A percentile compares a stretch with the other conserved stretches of the same genome.
These are phyloP conservation scores for Cyclotella baltica DNA, from an alignment of 108 stramenopile species.

Conservation along the genomic window DNA sequence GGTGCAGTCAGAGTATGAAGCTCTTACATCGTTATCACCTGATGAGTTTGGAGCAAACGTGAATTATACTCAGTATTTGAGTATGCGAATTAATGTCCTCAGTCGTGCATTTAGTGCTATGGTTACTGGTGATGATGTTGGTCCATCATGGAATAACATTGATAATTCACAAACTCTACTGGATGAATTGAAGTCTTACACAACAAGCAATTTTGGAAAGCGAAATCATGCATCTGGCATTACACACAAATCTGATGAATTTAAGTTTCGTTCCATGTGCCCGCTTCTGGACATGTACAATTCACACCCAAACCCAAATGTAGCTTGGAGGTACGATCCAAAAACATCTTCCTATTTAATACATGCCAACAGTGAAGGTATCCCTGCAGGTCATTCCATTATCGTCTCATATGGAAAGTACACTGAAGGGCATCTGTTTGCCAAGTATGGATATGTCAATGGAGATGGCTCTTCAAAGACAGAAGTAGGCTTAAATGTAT, in stretches of 20 bases:
- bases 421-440: conserved; percentile 77
- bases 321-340: conserved; percentile 58
- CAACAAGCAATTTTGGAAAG: conserved; percentile 55
- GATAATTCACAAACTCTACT: conserved; percentile 35
- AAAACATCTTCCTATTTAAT: conserved; percentile 63
- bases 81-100: conserved; percentile 76
- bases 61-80: conserved; percentile 55
- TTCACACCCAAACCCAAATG: conserved; percentile 81
- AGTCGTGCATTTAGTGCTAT: conserved; percentile 75
- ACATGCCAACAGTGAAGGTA: conserved; percentile 41
- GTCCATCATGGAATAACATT: conserved; percentile 37
- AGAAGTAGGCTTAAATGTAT: conserved; percentile 64
- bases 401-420: conserved; percentile 78
- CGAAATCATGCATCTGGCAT: conserved; percentile 6
- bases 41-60: conserved; percentile 56
- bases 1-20: conserved; percentile 73
- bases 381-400: conserved; percentile 51
- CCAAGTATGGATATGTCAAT: conserved; percentile 85
- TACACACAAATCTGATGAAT: conserved; percentile 48
- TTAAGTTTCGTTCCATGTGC: conserved; percentile 71
- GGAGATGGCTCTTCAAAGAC: conserved; percentile 78
- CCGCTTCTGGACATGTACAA: conserved; percentile 86
- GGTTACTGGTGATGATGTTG: conserved; percentile 39
- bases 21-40: conserved; percentile 52
- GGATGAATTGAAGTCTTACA: conserved; percentile 62